phyloP scores from a whole-genome alignment of 768 basidiomycete genomes.

The Hysterangium stoloniferum region DNA sequence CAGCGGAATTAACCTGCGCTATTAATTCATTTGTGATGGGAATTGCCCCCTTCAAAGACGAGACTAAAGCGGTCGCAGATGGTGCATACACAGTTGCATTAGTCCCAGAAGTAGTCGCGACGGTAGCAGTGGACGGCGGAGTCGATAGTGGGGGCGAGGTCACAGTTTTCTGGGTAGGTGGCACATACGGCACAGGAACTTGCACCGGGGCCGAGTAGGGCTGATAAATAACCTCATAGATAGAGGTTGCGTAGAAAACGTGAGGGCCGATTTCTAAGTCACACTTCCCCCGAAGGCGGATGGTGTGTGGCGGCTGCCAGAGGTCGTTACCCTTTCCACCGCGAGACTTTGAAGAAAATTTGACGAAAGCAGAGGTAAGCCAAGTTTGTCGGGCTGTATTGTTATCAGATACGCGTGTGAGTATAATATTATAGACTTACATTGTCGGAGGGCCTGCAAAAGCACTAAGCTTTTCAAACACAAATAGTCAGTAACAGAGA shows the following conservation, averaged over 20 bases:
- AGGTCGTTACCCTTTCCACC: conserved; percentile 47
- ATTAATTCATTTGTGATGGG: conserved; percentile 52
- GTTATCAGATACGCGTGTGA: conserved; percentile 12
- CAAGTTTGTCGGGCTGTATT: conserved; percentile 61
- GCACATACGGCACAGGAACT: background rate
- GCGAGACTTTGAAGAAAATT: conserved; percentile 60
- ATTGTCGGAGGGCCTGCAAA: conserved; percentile 64
- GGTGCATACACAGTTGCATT: background rate
- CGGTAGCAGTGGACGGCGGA: conserved; percentile 17
- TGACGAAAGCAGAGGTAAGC: conserved; percentile 57
- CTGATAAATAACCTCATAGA: conserved; percentile 71
- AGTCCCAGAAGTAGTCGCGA: background rate
- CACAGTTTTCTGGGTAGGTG: background rate
- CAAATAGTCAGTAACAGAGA: background rate
- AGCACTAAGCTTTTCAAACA: conserved; percentile 43
- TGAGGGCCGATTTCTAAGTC: conserved; percentile 73
- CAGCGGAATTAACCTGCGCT: conserved; percentile 57
- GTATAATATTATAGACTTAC: conserved; percentile 26
- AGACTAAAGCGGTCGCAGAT: conserved; percentile 33
- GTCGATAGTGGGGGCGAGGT: conserved; percentile 15
- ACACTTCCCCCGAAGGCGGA: conserved; percentile 58
- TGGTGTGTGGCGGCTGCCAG: conserved; percentile 56
- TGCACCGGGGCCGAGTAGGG: conserved; percentile 18
- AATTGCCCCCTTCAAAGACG: conserved; percentile 37
- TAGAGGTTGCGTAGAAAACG: conserved; percentile 53